Base-by-base conservation (phyloP, 2,329 filamentous ascomycete genomes). In the Sarocladium kiliense region DNA sequence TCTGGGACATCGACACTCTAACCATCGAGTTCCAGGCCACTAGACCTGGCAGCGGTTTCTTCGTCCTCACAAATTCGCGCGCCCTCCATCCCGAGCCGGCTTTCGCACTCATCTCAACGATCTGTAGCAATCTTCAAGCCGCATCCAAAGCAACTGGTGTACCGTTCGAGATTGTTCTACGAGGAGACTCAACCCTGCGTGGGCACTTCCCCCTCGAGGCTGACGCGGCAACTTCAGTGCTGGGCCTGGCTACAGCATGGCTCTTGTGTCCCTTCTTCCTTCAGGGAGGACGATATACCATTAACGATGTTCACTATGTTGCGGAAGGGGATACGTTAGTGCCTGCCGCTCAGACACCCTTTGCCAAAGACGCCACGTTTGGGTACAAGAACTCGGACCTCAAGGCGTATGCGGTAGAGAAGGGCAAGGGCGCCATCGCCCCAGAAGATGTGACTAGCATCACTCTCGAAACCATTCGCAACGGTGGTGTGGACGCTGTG, bases 41-140 rank as follows among this genome's bases (percentile, higher is more conserved):
- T 1, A 58, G 58, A 1, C 47, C 66, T 5, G 67, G 68, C 2
- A 64, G 66, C 2, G 81, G 80, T 18, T 84, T 84, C 71, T 84
- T 84, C 68, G 82, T 84, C 58, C 70, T 83, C 5, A 84, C 80
- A 32, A 84, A 84, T 62, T 82, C 79, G 2, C 77, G 81, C 3
- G 81, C 81, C 0, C 65, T 84, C 2, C 78, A 77, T 19, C 74
- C 78, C 0, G 62, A 64, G 0, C 72, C 76, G 42, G 80, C 80
- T 0, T 67, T 72, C 16, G 58, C 62, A 0, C 71, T 84, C 1
- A 77, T 82, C 59, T 61, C 63, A 7, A 73, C 75, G 19, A 81
- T 85, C 51, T 81, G 78, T 59, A 59, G 60, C 3, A 80, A 80
- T 57, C 60, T 84, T 2, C 65, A 74, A 19, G 54, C 64, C 9